A percentile compares a stretch with the other conserved stretches of the same genome.
Evolutionary conservation across 352 stramenopile genomes (phyloP).

Genomic region (Phytophthora boehmeriae): DNA sequence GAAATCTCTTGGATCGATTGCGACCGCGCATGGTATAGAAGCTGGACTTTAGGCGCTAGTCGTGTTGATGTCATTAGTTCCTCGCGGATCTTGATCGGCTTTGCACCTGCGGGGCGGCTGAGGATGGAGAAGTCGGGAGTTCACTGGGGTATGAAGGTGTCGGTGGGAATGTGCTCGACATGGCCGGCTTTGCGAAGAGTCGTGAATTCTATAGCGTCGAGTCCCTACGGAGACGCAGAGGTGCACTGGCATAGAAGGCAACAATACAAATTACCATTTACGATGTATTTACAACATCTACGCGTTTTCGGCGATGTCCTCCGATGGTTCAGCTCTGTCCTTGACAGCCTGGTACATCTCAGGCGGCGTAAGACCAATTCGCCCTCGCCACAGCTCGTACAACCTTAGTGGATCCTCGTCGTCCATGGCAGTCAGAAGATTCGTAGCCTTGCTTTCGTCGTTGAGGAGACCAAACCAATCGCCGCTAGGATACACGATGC

Average conservation of each 20-base stretch:
- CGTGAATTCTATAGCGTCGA: neutral
- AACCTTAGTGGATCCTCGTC: conserved; percentile 51
- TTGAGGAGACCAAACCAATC: conserved; percentile 84
- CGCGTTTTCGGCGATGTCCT: conserved; percentile 25
- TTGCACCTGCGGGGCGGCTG: conserved; percentile 4
- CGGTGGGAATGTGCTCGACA: neutral
- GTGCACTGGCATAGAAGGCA: too few species aligned
- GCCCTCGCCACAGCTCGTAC: conserved; percentile 65
- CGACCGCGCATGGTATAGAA: conserved; percentile 35
- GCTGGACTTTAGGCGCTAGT: conserved; percentile 40
- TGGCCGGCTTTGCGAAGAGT: neutral
- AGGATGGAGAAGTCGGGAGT: neutral
- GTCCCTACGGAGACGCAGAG: too few species aligned
- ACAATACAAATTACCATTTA: neutral
- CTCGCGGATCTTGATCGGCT: conserved; percentile 45
- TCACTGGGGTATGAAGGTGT: neutral
- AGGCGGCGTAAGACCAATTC: conserved; percentile 54
- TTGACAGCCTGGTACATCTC: conserved; percentile 59
- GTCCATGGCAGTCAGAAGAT: conserved; percentile 47
- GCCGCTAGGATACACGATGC: conserved; percentile 74
- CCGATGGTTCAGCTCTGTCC: conserved; percentile 13
- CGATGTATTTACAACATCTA: conserved; percentile 3
- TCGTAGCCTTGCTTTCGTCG: conserved; percentile 46
- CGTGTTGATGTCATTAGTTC: conserved; percentile 47
- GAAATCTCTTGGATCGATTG: conserved; percentile 44